Evolutionary conservation across 805 yeast genomes (phyloP).

Genomic region (Priceomyces castillae): DNA sequence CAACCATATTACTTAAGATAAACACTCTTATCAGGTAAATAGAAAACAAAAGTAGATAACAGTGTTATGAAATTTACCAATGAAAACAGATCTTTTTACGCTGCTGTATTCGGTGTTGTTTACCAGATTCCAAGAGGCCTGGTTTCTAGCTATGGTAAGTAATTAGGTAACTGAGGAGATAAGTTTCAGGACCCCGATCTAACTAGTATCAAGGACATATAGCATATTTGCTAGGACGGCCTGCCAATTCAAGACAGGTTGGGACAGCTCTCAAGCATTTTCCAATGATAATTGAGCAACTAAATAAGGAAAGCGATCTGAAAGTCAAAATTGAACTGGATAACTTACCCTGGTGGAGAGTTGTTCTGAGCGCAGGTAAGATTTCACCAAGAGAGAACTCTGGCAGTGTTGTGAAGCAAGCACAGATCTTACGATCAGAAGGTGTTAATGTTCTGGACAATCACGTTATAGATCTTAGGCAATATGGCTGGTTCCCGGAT

Average conservation of each 20-base stretch:
- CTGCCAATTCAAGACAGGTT: conserved; percentile 70
- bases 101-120: conserved; percentile 56
- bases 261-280: conserved; percentile 64
- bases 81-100: conserved; percentile 56
- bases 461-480: conserved; percentile 40
- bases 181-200: background rate
- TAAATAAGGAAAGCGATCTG: conserved; percentile 20
- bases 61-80: conserved; percentile 28
- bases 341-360: conserved; percentile 80
- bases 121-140: conserved; percentile 56
- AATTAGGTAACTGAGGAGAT: background rate
- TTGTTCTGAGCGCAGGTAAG: conserved; percentile 59
- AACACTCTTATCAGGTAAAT: too few relatives aligned
- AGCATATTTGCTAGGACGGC: conserved; percentile 59
- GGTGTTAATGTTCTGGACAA: conserved; percentile 38
- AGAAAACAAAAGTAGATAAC: background rate
- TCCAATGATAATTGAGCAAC: conserved; percentile 18
- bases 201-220: conserved; percentile 48
- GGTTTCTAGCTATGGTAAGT: conserved; percentile 65
- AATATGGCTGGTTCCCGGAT: conserved; percentile 71
- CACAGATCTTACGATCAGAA: conserved; percentile 44
- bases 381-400: conserved; percentile 52
- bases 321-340: conserved; percentile 13
- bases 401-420: conserved; percentile 46
- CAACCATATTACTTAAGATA: too few relatives aligned